A percentile compares a stretch with the other conserved stretches of the same genome.
Conservation (phyloP, 345 rosid genomes). For the Brassica incana region DNA sequence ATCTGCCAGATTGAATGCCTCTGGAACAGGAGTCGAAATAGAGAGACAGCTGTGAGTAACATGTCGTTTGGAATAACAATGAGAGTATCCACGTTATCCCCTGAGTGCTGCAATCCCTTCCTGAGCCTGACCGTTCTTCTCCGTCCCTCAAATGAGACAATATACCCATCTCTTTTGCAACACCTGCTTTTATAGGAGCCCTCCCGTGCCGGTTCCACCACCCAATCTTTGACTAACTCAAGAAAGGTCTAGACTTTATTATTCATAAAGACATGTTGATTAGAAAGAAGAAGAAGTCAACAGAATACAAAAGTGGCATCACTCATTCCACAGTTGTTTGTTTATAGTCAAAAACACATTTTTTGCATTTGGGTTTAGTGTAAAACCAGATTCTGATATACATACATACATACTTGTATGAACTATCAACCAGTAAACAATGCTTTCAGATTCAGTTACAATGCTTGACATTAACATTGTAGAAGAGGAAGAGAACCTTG, state of each 20-base stretch:
- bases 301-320: too few relatives aligned
- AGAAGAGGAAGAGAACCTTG: neutral
- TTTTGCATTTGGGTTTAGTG: too few relatives aligned
- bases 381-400: neutral
- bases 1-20: conserved; percentile 94
- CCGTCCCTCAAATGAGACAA: conserved; percentile 91
- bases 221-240: conserved; percentile 56
- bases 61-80: conserved; percentile 84
- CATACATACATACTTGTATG: too few relatives aligned
- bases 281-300: too few relatives aligned
- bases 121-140: conserved; percentile 92
- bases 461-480: neutral
- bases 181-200: conserved; percentile 89
- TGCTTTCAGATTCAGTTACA: neutral
- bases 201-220: conserved; percentile 97
- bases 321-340: too few relatives aligned
- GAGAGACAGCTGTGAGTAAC: conserved; percentile 21
- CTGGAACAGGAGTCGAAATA: conserved; percentile 89
- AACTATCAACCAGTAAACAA: too few relatives aligned
- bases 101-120: conserved; percentile 95
- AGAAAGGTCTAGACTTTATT: too few relatives aligned
- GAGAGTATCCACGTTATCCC: conserved; percentile 69
- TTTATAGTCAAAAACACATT: too few relatives aligned
- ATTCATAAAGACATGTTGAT: too few relatives aligned
- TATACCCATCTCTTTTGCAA: conserved; percentile 94